Evolutionary conservation across 441 rosid species (phyloP).

Genomic region (Aquilaria agallochum): DNA sequence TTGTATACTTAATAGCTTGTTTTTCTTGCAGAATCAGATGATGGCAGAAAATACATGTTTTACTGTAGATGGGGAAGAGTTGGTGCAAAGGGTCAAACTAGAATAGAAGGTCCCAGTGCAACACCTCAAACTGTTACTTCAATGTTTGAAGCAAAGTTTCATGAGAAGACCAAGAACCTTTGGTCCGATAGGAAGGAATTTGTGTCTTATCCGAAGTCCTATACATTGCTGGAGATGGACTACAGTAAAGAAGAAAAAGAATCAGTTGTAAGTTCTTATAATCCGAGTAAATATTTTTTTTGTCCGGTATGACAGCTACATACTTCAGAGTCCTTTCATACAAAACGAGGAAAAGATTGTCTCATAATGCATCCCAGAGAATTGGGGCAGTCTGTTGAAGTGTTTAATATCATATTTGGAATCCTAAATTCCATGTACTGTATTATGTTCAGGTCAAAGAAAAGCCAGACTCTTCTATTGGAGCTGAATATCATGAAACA

Average conservation of each 20-base stretch:
- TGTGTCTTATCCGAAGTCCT: conserved; percentile 49
- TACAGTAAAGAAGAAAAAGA: conserved; percentile 49
- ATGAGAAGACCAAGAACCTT: conserved; percentile 57
- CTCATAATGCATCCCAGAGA: neutral
- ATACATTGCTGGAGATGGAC: conserved; percentile 86
- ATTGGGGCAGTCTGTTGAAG: no score
- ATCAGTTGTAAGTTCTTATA: conserved; percentile 28
- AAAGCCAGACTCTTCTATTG: conserved; percentile 27
- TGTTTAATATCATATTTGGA: neutral
- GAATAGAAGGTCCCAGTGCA: conserved; percentile 66
- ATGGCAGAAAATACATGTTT: conserved; percentile 42
- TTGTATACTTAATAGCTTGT: no score
- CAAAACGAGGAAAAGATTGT: neutral
- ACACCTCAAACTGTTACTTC: conserved; percentile 42
- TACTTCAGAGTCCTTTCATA: conserved; percentile 6
- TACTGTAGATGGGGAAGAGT: conserved; percentile 73
- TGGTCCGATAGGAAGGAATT: conserved; percentile 64
- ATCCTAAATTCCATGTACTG: neutral
- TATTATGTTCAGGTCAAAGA: conserved; percentile 35
- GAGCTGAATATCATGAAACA: conserved; percentile 55
- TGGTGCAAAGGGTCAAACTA: conserved; percentile 75
- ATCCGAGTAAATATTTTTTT: conserved; percentile 2
- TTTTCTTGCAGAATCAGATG: conserved; percentile 50
- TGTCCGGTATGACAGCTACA: conserved; percentile 2
- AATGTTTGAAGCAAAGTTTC: conserved; percentile 62